phyloP scores from a whole-genome alignment of 2,329 filamentous ascomycete species.

The Orbilia ellipsospora region DNA sequence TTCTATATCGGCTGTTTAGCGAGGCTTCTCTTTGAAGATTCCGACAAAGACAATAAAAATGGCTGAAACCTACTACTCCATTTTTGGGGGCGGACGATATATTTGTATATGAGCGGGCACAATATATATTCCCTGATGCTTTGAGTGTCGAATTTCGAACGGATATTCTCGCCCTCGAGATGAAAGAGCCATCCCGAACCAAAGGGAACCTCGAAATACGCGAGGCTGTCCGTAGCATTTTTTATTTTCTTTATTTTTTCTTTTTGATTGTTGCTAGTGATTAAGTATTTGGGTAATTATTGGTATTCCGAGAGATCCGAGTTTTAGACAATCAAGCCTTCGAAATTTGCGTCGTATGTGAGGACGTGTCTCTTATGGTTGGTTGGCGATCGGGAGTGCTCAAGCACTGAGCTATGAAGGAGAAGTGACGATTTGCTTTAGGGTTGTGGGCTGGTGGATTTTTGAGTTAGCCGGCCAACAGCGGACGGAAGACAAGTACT shows the following conservation, averaged over 20 bases:
- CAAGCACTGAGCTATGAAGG: too few species aligned
- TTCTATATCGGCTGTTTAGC: constrained; percentile 65
- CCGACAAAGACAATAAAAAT: neutral
- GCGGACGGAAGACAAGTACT: too few species aligned
- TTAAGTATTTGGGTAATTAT: too few species aligned
- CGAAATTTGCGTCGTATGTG: too few species aligned
- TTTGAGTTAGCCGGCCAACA: too few species aligned
- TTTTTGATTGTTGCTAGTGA: neutral
- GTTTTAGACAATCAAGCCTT: too few species aligned
- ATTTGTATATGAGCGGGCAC: constrained; percentile 18
- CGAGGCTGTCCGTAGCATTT: constrained; percentile 43
- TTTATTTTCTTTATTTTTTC: neutral
- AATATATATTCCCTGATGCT: neutral
- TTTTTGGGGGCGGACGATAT: constrained; percentile 25
- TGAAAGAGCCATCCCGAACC: constrained; percentile 11
- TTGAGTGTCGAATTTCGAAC: constrained; percentile 11
- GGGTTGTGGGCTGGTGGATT: too few species aligned
- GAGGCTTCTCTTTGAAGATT: neutral
- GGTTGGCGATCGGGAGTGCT: too few species aligned
- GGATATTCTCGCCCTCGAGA: neutral
- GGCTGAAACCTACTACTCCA: constrained; percentile 33
- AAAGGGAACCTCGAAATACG: constrained; percentile 28
- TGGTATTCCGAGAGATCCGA: too few species aligned
- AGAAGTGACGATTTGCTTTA: too few species aligned
- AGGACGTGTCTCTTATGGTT: too few species aligned